Evolutionary conservation across 441 rosid species (phyloP).

Genomic region (Pelargonium myrrhifolium): DNA sequence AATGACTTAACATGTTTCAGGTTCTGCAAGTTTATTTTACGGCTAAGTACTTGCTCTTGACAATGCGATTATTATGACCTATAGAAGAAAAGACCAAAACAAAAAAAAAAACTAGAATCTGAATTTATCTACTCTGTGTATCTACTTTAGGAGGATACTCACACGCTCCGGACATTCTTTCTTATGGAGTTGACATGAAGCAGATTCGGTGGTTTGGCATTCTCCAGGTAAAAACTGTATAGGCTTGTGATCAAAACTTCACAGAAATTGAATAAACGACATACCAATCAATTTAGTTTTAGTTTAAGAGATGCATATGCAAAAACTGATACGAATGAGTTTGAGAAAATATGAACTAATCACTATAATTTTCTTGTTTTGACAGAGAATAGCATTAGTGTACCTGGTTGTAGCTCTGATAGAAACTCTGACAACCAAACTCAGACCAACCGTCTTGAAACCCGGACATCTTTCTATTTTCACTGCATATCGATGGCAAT

Average conservation of each 20-base stretch:
- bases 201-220: slow-evolving; percentile 58
- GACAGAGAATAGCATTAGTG: slow-evolving; percentile 63
- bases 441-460: slow-evolving; percentile 29
- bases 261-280: too few relatives aligned
- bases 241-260: too few relatives aligned
- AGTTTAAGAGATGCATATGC: too few relatives aligned
- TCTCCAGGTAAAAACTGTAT: slow-evolving; percentile 40
- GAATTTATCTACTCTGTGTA: neutral
- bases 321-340: too few relatives aligned
- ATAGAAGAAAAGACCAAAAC: too few relatives aligned
- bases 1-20: neutral
- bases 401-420: slow-evolving; percentile 54
- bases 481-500: slow-evolving; percentile 53
- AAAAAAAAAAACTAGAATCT: too few relatives aligned
- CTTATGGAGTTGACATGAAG: slow-evolving; percentile 63
- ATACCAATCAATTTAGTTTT: neutral
- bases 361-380: neutral
- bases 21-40: too few relatives aligned
- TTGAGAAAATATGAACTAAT: neutral
- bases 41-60: too few relatives aligned
- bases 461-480: slow-evolving; percentile 45
- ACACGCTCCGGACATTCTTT: slow-evolving; percentile 48
- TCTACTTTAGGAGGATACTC: slow-evolving; percentile 50
- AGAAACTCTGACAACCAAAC: slow-evolving; percentile 48
- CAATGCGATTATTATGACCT: too few relatives aligned